Base-by-base conservation (phyloP, 768 basidiomycete species). In the Russula dissimulans region DNA sequence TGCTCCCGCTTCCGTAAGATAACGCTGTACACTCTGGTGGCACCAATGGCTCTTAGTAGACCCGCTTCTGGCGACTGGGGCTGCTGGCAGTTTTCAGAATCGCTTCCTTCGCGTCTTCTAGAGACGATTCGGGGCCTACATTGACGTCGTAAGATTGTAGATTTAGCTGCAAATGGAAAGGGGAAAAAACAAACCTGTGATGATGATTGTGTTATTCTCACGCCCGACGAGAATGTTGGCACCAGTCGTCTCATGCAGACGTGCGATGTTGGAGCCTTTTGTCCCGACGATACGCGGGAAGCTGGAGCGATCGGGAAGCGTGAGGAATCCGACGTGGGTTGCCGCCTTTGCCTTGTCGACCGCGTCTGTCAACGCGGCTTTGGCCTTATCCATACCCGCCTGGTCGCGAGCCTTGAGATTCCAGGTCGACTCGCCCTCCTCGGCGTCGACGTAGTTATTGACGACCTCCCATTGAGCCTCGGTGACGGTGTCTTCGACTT, bases 231-330 rank as follows among this genome's bases (percentile, higher is more conserved):
- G 90, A 67, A 97, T 93, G 69, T 95, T 92, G 56, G 94, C 89
- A 44, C 91, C 90, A 54, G 89, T 95, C 73, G 93, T 92, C 54
- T 81, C 81, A 57, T 94, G 84, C 54, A 97, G 80, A 51, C 94
- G 87, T 54, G 87, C 80, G 53, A 97, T 89, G 67, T 92, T 97
- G 31, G 91, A 77, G 55, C 94, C 94, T 74, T 95, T 95, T 11
- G 87, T 75, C 42, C 95, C 95, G 63, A 97, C 92, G 66, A 97
- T 95, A 65, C 91, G 80, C 14, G 95, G 94, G 83, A 97, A 97
- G 38, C 81, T 80, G 39, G 86, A 82, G 63, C 92, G 85, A 70
- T 93, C 88, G 43, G 83, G 75, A 44, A 95, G 77, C 9, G 87
- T 93, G 57, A 95, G 78, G 79, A 89, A 92, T 9, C 90, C 93